A percentile compares a stretch with the other conserved stretches of the same genome.
Evolutionary conservation across 1,284 basidiomycete genomes (phyloP).

Genomic region (Ustilago lituana): DNA sequence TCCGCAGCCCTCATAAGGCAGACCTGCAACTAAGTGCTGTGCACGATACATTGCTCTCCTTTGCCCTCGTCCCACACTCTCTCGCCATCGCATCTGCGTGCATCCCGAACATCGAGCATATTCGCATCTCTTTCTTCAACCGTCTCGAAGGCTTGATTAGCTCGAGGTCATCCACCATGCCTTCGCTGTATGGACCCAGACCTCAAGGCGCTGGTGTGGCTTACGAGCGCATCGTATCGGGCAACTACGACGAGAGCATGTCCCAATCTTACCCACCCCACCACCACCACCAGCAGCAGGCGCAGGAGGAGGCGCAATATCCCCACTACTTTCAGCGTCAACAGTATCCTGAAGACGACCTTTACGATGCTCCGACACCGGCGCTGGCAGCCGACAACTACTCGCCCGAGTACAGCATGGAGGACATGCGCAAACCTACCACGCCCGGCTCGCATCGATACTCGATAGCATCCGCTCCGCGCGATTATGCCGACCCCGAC

Average conservation of each 20-base stretch:
- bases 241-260: conserved; percentile 9
- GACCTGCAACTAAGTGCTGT: conserved; percentile 4
- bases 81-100: background rate
- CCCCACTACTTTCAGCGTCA: conserved; percentile 25
- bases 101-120: background rate
- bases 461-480: conserved; percentile 14
- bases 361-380: conserved; percentile 29
- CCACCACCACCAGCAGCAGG: conserved; percentile 10
- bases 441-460: conserved; percentile 16
- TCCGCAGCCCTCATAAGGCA: no score
- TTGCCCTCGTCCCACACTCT: no score
- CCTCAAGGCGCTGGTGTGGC: conserved; percentile 6
- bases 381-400: conserved; percentile 39
- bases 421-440: conserved; percentile 33
- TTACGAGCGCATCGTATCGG: conserved; percentile 21
- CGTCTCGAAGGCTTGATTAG: background rate
- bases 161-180: conserved; percentile 10
- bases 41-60: conserved; percentile 5
- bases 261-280: conserved; percentile 1
- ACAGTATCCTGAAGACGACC: conserved; percentile 18
- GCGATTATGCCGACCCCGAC: conserved; percentile 31
- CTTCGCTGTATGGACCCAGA: conserved; percentile 18
- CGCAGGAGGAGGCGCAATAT: no score
- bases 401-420: conserved; percentile 38
- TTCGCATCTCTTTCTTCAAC: background rate